Evolutionary conservation across 768 basidiomycete genomes (phyloP).

Genomic region (Dentipellis fragilis): DNA sequence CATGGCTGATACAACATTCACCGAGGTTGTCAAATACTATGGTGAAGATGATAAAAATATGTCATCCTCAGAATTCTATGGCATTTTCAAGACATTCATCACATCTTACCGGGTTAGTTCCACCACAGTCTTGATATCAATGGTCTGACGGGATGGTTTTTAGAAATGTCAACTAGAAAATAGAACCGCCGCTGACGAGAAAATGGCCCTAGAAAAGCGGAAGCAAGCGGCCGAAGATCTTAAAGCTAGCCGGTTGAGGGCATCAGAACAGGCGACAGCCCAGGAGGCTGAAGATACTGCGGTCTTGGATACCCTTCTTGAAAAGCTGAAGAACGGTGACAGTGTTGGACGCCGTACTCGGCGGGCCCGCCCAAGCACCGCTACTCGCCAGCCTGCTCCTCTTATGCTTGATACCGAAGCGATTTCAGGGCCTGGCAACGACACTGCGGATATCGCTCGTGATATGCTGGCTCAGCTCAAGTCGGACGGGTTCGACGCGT

Average conservation of each 20-base stretch:
- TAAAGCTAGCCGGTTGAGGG: conserved; percentile 45
- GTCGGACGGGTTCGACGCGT: conserved; percentile 50
- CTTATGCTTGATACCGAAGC: conserved; percentile 22
- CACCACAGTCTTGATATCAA: background rate
- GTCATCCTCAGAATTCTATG: conserved; percentile 89
- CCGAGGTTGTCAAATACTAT: conserved; percentile 81
- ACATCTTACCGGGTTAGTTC: conserved; percentile 75
- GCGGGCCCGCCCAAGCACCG: conserved; percentile 33
- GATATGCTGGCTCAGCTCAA: conserved; percentile 71
- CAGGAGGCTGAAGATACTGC: conserved; percentile 43
- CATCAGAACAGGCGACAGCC: conserved; percentile 25
- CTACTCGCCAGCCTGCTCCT: conserved; percentile 22
- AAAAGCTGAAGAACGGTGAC: conserved; percentile 63
- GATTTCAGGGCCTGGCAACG: conserved; percentile 23
- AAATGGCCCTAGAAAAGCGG: conserved; percentile 54
- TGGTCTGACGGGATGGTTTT: background rate
- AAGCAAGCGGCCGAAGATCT: conserved; percentile 56
- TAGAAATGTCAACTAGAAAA: conserved; percentile 89
- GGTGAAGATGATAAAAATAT: conserved; percentile 88
- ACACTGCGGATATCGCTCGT: conserved; percentile 52
- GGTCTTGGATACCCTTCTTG: conserved; percentile 62
- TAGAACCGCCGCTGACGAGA: conserved; percentile 62
- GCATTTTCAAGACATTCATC: conserved; percentile 93
- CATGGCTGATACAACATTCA: conserved; percentile 73
- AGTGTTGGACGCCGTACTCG: conserved; percentile 47